Percentiles rank a stretch among this genome's conserved stretches.
phyloP scores from a whole-genome alignment of 441 rosid species.

The Jatropha podagrica region DNA sequence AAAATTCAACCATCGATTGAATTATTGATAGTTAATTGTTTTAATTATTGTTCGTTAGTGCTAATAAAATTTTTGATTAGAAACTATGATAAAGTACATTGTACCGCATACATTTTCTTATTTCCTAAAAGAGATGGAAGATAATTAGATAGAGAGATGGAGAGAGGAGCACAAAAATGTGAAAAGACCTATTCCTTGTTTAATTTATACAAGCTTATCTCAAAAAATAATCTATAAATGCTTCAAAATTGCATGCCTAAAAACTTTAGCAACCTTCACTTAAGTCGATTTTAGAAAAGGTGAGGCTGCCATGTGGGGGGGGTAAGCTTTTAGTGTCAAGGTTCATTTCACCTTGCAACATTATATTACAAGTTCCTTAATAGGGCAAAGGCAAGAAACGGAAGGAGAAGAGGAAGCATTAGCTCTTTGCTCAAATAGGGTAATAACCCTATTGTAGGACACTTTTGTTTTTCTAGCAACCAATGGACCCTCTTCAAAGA shows the following conservation, averaged over 20 bases:
- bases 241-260: not conserved
- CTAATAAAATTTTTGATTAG: too few relatives aligned
- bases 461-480: not conserved
- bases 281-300: constrained; percentile 6
- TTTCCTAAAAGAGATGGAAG: not conserved
- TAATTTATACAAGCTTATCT: constrained; percentile 19
- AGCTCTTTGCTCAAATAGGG: constrained; percentile 14
- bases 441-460: not conserved
- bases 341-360: constrained; percentile 8
- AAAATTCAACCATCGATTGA: too few relatives aligned
- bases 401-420: constrained; percentile 14
- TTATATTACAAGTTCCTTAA: not conserved
- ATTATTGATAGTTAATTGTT: too few relatives aligned
- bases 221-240: constrained; percentile 7
- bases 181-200: not conserved
- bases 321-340: not conserved
- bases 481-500: constrained; percentile 1
- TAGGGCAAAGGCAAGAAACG: constrained; percentile 10
- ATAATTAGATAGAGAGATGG: not conserved
- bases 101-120: not conserved
- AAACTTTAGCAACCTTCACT: constrained; percentile 10
- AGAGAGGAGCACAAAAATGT: not conserved
- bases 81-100: too few relatives aligned
- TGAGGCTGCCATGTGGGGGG: not conserved
- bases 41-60: too few relatives aligned